A percentile compares a stretch with the other conserved stretches of the same genome.
These are phyloP conservation scores for Citrullus colocynthis DNA, from an alignment of 306 rosid genomes.

Conservation along the genomic window DNA sequence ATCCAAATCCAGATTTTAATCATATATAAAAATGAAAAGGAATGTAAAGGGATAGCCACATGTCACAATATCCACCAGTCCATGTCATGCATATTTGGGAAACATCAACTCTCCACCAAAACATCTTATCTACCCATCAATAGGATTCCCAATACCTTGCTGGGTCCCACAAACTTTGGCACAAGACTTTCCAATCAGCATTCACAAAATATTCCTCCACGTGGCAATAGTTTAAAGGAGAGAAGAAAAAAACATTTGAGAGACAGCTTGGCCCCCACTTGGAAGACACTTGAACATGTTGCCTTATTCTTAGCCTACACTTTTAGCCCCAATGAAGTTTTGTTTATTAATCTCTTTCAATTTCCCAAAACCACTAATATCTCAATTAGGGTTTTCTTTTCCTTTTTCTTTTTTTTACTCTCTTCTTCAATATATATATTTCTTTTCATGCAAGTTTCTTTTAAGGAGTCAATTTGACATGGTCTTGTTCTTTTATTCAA, in stretches of 20 bases:
- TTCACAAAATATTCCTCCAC: background rate
- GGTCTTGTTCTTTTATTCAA: background rate
- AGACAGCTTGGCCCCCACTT: conserved; percentile 6
- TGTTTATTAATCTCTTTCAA: background rate
- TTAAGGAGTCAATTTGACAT: background rate
- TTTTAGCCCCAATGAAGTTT: no score
- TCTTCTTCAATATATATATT: background rate
- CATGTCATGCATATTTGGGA: background rate
- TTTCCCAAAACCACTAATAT: background rate
- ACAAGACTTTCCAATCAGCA: background rate
- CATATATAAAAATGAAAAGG: background rate
- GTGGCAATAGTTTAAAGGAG: background rate
- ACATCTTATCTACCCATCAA: background rate
- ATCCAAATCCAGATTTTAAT: no score
- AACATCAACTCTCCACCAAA: background rate
- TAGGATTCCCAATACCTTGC: background rate
- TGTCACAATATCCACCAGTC: background rate
- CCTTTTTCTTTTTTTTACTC: background rate
- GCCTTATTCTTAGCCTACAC: background rate
- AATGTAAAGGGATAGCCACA: background rate
- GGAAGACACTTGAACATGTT: background rate
- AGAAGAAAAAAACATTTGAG: background rate
- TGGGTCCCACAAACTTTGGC: background rate
- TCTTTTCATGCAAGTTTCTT: background rate
- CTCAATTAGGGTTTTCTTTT: background rate